phyloP scores from a whole-genome alignment of 257 asterid species.

The Penstemon barbatus region DNA sequence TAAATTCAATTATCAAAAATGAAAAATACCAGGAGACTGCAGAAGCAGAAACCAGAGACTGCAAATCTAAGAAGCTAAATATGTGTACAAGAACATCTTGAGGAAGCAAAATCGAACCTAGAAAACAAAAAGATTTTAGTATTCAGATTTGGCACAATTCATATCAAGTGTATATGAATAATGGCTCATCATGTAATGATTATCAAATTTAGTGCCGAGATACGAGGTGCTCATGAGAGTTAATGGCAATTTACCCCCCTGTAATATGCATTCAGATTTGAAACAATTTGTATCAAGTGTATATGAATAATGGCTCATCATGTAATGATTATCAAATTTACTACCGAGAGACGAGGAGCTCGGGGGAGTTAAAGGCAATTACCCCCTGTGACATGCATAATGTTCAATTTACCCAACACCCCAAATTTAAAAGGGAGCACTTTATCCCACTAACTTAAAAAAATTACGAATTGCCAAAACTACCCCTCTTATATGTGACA shows the following conservation, averaged over 20 bases:
- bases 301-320: neutral
- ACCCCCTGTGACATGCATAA: no score
- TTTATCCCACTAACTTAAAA: no score
- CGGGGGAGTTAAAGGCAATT: no score
- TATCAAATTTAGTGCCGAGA: no score
- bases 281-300: neutral
- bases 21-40: constrained; percentile 65
- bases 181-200: neutral
- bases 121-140: constrained; percentile 13
- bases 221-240: no score
- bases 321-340: neutral
- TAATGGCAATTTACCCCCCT: no score
- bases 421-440: no score
- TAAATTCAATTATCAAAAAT: constrained; percentile 7
- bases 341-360: no score
- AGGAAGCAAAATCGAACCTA: constrained; percentile 59
- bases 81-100: constrained; percentile 64
- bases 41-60: constrained; percentile 67
- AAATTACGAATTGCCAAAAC: no score
- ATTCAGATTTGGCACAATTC: constrained; percentile 20
- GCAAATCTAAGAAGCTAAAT: constrained; percentile 68
- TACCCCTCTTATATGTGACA: no score
- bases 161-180: neutral
- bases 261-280: constrained; percentile 2
- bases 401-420: no score